Conservation (phyloP, 148 eudicot genomes). For the Persicaria maculosa region DNA sequence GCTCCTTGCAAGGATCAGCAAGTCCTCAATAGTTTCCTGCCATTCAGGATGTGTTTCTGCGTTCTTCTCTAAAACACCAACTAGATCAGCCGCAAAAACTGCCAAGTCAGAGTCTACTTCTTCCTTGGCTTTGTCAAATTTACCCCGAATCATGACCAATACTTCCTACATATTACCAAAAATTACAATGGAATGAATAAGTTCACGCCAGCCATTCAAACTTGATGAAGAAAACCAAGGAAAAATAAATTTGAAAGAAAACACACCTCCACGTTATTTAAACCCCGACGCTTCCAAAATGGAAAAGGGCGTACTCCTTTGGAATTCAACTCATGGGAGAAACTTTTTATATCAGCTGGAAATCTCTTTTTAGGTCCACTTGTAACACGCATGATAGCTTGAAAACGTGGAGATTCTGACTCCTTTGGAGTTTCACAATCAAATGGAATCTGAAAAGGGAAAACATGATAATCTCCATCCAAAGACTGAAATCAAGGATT, state of each 20-base stretch:
- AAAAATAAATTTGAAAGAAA: neutral
- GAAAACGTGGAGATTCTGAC: conserved; percentile 98
- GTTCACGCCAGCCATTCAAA: neutral
- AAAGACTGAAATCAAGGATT: neutral
- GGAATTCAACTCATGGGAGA: conserved; percentile 95
- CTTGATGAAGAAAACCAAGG: neutral
- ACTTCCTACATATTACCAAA: conserved; percentile 55
- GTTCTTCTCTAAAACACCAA: conserved; percentile 86
- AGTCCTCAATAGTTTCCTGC: conserved; percentile 94
- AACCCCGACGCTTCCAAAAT: conserved; percentile 91
- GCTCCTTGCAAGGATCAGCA: conserved; percentile 74
- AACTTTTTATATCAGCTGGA: conserved; percentile 91
- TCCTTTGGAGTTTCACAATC: conserved; percentile 98
- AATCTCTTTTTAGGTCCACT: conserved; percentile 90
- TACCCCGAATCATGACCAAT: conserved; percentile 73
- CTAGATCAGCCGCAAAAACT: conserved; percentile 88
- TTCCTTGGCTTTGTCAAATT: conserved; percentile 98
- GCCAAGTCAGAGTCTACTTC: conserved; percentile 96
- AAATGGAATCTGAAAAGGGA: conserved; percentile 43
- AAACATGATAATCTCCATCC: neutral
- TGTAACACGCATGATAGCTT: conserved; percentile 94
- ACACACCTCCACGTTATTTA: conserved; percentile 83
- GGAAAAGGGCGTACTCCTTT: conserved; percentile 97
- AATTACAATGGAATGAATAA: neutral
- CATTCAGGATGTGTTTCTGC: conserved; percentile 85